These are phyloP conservation scores for Entomophthora muscae DNA, from an alignment of 371 early-diverging fungal species.

Conservation along the genomic window DNA sequence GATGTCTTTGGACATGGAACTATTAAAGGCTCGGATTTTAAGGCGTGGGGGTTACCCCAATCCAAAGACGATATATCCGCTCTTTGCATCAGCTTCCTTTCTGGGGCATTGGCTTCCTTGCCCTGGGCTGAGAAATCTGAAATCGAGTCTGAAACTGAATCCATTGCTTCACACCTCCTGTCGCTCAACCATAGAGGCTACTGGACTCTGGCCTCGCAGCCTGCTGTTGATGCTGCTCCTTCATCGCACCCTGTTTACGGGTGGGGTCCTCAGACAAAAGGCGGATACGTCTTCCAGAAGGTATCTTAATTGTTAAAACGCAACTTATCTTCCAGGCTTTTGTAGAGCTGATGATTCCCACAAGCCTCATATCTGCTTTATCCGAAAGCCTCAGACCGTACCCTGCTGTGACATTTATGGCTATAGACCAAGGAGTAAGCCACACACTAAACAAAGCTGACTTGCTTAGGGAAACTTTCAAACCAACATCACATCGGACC, in stretches of 20 bases:
- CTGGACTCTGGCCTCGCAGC: conserved; percentile 87
- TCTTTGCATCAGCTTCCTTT: conserved; percentile 58
- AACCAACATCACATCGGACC: conserved; percentile 33
- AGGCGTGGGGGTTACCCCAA: conserved; percentile 63
- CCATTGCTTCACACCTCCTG: conserved; percentile 40
- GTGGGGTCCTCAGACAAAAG: conserved; percentile 73
- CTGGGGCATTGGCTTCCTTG: conserved; percentile 42
- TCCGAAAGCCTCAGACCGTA: not conserved
- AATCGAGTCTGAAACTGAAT: conserved; percentile 55
- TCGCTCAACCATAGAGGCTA: conserved; percentile 49
- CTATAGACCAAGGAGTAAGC: not conserved
- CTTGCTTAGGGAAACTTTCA: conserved; percentile 38
- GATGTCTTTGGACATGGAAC: conserved; percentile 58
- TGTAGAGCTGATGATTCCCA: conserved; percentile 63
- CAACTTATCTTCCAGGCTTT: conserved; percentile 24
- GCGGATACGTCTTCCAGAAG: conserved; percentile 87
- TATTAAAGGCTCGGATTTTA: conserved; percentile 24
- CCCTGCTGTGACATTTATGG: not conserved
- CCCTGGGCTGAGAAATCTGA: conserved; percentile 82
- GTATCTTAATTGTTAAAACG: conserved; percentile 11
- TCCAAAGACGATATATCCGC: conserved; percentile 33
- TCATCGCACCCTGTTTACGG: conserved; percentile 62
- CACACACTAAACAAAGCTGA: not conserved
- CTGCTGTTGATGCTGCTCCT: conserved; percentile 74
- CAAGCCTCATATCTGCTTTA: conserved; percentile 21